Evolutionary conservation across 257 asterid genomes (phyloP), one percentile per base, ranked within the genome.

Genomic region (Nicotiana tabacum): DNA sequence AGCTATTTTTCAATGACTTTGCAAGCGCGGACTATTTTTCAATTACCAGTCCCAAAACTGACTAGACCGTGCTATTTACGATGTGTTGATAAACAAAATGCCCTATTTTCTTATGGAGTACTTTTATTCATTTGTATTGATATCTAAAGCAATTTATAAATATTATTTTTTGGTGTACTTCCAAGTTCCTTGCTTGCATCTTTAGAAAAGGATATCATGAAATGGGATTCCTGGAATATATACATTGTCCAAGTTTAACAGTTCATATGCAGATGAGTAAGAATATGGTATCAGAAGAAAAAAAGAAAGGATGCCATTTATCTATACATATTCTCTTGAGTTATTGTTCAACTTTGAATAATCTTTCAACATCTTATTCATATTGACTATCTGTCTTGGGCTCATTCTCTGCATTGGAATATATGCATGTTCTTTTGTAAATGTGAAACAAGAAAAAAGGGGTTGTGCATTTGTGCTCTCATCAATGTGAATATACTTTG

Each of bases 401-500:
- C 64, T 48, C 27, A 46, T 74, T 48, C 62, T 48, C 4, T 13
- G 27, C 43, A 27, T 0, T 74, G 8, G 80, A 74, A 74, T 51
- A 74, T 10, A 74, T 48, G 16, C 64, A 74, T 46, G 62, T 27
- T 15, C 80, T 48, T 27, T 48, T 27, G 62, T 48, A 48, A 48
- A 74, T 48, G 62, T 74, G 62, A 74, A 74, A 74, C 62, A 74
- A 37, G 80, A 16, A 48, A 74, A 74, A 74, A 18, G 53, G 80
- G 21, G 62, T 15, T 1, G 39, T 24, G 80, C 2, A 15, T 74
- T 24, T 74, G 64, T 74, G 64, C 62, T 48, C 62, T 21, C 21
- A 80, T 56, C 67, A 67, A 66, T 69, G 2, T 48, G 82, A 24
- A 86, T 62, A 82, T 77, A 60, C 69, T 81, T 82, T 66, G 43